Conservation (phyloP, 2,329 filamentous ascomycete species). For the Colletotrichum liaoningense region DNA sequence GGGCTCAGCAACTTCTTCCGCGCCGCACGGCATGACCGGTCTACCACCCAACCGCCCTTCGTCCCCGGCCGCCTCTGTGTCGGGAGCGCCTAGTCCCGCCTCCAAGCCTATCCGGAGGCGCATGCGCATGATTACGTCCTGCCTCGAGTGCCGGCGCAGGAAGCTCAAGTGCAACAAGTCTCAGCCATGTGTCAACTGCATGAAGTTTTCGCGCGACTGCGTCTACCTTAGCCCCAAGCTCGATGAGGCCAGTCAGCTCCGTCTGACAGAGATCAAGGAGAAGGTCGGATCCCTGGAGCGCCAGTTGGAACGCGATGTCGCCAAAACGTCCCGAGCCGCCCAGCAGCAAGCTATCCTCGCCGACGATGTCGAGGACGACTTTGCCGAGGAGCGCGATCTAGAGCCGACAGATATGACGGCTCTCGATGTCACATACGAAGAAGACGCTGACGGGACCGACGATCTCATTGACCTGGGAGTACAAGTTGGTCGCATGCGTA, state of each 20-base stretch:
- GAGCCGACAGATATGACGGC: constrained; percentile 72
- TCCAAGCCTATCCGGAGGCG: constrained; percentile 65
- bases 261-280: constrained; percentile 82
- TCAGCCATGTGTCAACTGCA: constrained; percentile 77
- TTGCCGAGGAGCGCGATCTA: constrained; percentile 69
- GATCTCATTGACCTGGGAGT: constrained; percentile 80
- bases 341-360: constrained; percentile 54
- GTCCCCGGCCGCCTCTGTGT: constrained; percentile 18
- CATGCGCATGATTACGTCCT: constrained; percentile 76
- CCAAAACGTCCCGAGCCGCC: constrained; percentile 50
- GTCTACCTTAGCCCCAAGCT: constrained; percentile 75
- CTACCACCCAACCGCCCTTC: background rate
- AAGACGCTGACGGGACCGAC: constrained; percentile 65
- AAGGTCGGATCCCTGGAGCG: constrained; percentile 79
- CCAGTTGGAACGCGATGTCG: constrained; percentile 76
- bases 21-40: constrained; percentile 13
- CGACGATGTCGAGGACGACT: constrained; percentile 66
- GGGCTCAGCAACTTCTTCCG: constrained; percentile 22
- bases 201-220: constrained; percentile 64
- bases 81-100: constrained; percentile 12
- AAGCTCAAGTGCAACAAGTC: constrained; percentile 84
- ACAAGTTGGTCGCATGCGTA: constrained; percentile 76
- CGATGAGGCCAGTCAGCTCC: constrained; percentile 77
- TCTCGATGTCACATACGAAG: constrained; percentile 76
- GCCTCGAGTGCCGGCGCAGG: constrained; percentile 77